phyloP scores from a whole-genome alignment of 257 asterid species.

The Paulownia fortunei region DNA sequence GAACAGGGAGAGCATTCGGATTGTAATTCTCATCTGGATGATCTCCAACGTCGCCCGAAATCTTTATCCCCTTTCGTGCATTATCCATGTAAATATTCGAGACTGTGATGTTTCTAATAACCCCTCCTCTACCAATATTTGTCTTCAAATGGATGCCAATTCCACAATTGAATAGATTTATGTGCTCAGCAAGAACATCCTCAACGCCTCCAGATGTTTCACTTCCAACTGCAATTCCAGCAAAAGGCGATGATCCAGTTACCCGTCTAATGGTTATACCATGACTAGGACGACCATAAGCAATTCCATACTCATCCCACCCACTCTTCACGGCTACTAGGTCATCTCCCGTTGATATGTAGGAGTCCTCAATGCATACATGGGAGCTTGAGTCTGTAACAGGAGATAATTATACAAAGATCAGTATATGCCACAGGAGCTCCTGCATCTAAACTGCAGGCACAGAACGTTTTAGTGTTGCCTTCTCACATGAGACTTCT shows the following conservation, averaged over 20 bases:
- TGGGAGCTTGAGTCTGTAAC: slow-evolving; percentile 77
- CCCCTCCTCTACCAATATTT: slow-evolving; percentile 82
- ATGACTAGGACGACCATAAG: slow-evolving; percentile 52
- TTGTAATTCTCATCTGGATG: slow-evolving; percentile 73
- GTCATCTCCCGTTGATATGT: slow-evolving; percentile 66
- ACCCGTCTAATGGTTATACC: slow-evolving; percentile 66
- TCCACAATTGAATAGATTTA: slow-evolving; percentile 72
- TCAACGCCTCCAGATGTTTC: slow-evolving; percentile 91
- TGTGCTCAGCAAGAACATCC: slow-evolving; percentile 73
- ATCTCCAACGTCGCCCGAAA: slow-evolving; percentile 79
- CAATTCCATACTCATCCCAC: slow-evolving; percentile 73
- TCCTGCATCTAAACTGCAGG: neutral
- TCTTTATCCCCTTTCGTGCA: slow-evolving; percentile 74
- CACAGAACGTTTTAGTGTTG: neutral
- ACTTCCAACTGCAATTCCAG: slow-evolving; percentile 91
- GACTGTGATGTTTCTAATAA: slow-evolving; percentile 70
- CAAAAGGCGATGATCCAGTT: slow-evolving; percentile 75
- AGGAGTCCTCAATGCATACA: slow-evolving; percentile 68
- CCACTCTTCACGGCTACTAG: slow-evolving; percentile 65
- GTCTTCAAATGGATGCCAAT: slow-evolving; percentile 87
- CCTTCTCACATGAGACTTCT: neutral
- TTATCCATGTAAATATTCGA: slow-evolving; percentile 69
- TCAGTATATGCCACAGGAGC: neutral
- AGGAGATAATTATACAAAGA: neutral
- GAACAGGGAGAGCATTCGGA: slow-evolving; percentile 76